A percentile compares a stretch with the other conserved stretches of the same genome.
phyloP scores from a whole-genome alignment of 306 rosid species.

The Cyclanthera cordifolia region DNA sequence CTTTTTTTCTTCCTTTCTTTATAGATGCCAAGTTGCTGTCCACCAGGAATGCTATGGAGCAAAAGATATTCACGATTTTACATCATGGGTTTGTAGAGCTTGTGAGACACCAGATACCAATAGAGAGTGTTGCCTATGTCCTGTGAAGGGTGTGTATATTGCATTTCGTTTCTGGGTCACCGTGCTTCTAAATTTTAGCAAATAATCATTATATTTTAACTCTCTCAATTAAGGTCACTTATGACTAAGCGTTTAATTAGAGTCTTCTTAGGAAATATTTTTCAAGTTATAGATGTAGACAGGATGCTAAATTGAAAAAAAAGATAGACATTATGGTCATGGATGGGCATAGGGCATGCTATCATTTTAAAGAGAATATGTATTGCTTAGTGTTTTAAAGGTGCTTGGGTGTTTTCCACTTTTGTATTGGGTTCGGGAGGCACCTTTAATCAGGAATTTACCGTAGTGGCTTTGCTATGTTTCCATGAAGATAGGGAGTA shows the following conservation, averaged over 20 bases:
- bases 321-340: neutral
- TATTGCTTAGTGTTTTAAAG: neutral
- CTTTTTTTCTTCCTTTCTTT: conserved; percentile 7
- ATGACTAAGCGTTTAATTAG: neutral
- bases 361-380: neutral
- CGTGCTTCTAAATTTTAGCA: conserved; percentile 4
- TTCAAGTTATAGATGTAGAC: neutral
- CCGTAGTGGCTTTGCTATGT: neutral
- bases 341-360: neutral
- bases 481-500: neutral
- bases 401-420: neutral
- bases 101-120: conserved; percentile 79
- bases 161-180: conserved; percentile 21
- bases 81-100: conserved; percentile 97
- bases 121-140: conserved; percentile 98
- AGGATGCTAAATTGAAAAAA: neutral
- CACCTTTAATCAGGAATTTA: neutral
- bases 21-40: conserved; percentile 92
- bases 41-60: conserved; percentile 99
- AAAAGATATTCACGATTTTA: conserved; percentile 67
- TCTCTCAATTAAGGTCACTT: neutral
- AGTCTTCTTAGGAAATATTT: neutral
- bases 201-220: conserved; percentile 2
- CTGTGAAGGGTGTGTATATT: conserved; percentile 60
- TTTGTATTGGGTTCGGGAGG: neutral